Evolutionary conservation across 2,329 filamentous ascomycete species (phyloP), one percentile per base, ranked within the genome.

Genomic region (Trichoderma sp.): DNA sequence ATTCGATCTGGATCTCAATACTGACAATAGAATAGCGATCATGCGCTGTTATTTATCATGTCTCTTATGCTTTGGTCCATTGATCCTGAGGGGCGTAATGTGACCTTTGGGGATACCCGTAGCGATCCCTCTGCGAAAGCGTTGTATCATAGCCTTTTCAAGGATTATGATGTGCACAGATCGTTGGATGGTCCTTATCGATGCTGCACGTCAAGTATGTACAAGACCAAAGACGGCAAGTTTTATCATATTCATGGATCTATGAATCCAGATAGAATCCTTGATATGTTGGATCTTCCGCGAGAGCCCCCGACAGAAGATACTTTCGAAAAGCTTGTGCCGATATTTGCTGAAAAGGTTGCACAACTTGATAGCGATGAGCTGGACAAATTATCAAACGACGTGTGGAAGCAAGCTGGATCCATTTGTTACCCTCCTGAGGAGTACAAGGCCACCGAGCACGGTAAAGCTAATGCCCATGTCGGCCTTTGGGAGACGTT

Each of bases 381-480:
- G 2, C 65, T 73, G 2, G 72, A 75, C 35, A 35, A 68, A 4
- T 55, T 70, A 1, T 73, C 73, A 31, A 72, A 75, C 11, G 56
- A 71, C 49, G 49, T 13, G 24, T 62, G 71, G 43, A 66, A 64
- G 1, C 75, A 77, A 40, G 72, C 74, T 2, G 76, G 76, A 1
- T 74, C 72, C 1, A 71, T 76, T 5, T 74, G 72, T 16, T 62
- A 63, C 55, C 75, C 72, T 0, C 60, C 69, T 21, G 73, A 77
- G 3, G 76, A 77, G 69, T 78, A 72, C 65, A 70, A 71, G 5
- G 68, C 69, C 4, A 77, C 73, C 56, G 71, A 74, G 53, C 76
- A 78, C 13, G 76, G 76, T 13, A 69, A 73, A 27, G 70, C 70
- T 6, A 74, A 71, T 63, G 57, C n/a, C 8, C 19, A 70, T 24